A percentile compares a stretch with the other conserved stretches of the same genome.
These are phyloP conservation scores for Tripterygium wilfordii DNA, from an alignment of 177 flowering plant species.

Conservation along the genomic window DNA sequence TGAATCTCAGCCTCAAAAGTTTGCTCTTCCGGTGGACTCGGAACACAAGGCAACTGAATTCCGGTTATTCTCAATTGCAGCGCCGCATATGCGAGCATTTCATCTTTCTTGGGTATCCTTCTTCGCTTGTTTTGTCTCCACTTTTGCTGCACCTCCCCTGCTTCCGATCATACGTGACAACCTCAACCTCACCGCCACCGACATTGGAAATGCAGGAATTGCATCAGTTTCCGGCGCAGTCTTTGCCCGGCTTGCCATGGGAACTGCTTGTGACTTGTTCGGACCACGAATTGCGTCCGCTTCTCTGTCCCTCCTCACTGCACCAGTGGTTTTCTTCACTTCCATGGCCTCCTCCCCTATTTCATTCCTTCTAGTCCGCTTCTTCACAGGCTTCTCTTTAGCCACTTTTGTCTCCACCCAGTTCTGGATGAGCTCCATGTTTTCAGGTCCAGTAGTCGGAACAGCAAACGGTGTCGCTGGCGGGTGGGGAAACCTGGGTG, in stretches of 20 bases:
- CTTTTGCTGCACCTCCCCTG: conserved; percentile 84
- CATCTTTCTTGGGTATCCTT: conserved; percentile 86
- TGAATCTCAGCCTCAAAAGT: conserved; percentile 22
- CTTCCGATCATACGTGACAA: conserved; percentile 80
- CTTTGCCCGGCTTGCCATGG: conserved; percentile 75
- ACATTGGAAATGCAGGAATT: conserved; percentile 87
- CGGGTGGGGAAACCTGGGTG: conserved; percentile 94
- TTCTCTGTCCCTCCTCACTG: conserved; percentile 54
- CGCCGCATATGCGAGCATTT: conserved; percentile 86
- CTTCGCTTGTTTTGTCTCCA: conserved; percentile 80
- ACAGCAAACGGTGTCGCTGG: conserved; percentile 72
- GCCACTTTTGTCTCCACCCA: conserved; percentile 88
- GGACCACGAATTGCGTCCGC: conserved; percentile 88
- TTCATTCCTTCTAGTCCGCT: conserved; percentile 65
- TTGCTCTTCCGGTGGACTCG: conserved; percentile 73
- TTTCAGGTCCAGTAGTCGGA: conserved; percentile 56
- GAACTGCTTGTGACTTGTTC: conserved; percentile 74
- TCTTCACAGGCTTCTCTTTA: conserved; percentile 80
- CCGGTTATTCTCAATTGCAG: conserved; percentile 39
- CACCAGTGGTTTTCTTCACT: conserved; percentile 69
- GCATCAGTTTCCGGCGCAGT: conserved; percentile 92
- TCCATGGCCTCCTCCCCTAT: conserved; percentile 33
- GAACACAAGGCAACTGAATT: conserved; percentile 77
- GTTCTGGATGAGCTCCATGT: conserved; percentile 95
- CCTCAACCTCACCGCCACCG: conserved; percentile 69